Percentiles rank a stretch among this genome's conserved stretches.
These are phyloP conservation scores for Fraxinus ornus DNA, from an alignment of 305 asterid genomes.

Conservation along the genomic window DNA sequence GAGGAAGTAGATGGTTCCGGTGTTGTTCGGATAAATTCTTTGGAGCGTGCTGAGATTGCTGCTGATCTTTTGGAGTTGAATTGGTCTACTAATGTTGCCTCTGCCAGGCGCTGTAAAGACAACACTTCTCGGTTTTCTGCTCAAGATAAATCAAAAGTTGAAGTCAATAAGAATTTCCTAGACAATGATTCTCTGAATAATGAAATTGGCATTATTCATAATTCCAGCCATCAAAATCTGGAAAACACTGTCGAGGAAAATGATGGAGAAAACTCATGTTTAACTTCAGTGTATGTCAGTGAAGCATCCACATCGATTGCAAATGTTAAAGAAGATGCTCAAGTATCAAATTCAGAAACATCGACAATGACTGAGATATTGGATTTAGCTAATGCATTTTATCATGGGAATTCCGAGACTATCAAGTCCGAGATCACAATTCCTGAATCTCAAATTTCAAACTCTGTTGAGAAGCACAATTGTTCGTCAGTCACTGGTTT, in stretches of 20 bases:
- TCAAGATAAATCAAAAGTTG: slow-evolving; percentile 30
- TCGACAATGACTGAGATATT: slow-evolving; percentile 16
- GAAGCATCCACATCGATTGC: slow-evolving; percentile 27
- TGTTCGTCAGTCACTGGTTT: slow-evolving; percentile 16
- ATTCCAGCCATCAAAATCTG: slow-evolving; percentile 21
- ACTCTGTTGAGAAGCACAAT: slow-evolving; percentile 22
- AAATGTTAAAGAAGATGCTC: slow-evolving; percentile 19
- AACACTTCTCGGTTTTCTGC: slow-evolving; percentile 26
- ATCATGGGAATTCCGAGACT: slow-evolving; percentile 22
- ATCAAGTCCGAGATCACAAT: slow-evolving; percentile 28
- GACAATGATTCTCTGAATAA: slow-evolving; percentile 24
- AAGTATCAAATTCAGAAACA: slow-evolving; percentile 21
- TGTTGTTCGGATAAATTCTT: slow-evolving; percentile 44
- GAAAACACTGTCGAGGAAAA: slow-evolving; percentile 26
- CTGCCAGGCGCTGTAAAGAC: slow-evolving; percentile 37
- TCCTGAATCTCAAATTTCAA: slow-evolving; percentile 27
- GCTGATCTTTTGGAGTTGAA: slow-evolving; percentile 90
- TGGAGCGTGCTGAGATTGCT: slow-evolving; percentile 88
- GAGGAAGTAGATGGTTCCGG: slow-evolving; percentile 31
- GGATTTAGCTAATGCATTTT: slow-evolving; percentile 24
- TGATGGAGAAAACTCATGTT: slow-evolving; percentile 28
- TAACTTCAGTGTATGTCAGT: slow-evolving; percentile 26
- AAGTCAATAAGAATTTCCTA: slow-evolving; percentile 15
- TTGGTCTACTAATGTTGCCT: slow-evolving; percentile 78
- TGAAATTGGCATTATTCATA: slow-evolving; percentile 22